Evolutionary conservation across 2,329 filamentous ascomycete genomes (phyloP).

Genomic region (Ascocoryne sarcoides): DNA sequence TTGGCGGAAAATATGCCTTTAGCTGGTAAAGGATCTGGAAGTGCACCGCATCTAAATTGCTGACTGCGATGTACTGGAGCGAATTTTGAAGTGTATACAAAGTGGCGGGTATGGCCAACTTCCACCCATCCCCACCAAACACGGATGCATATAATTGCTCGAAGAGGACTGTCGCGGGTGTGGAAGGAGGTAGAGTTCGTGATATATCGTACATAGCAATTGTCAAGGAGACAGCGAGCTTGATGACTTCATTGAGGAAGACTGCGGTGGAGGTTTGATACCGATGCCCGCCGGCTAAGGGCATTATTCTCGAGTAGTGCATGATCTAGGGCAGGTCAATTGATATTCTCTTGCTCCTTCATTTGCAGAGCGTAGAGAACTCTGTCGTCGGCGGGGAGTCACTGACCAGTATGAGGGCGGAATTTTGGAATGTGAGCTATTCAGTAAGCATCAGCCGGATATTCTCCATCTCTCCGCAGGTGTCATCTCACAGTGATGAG

Average conservation of each 20-base stretch:
- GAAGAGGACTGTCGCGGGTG: constrained; percentile 72
- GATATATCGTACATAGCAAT: constrained; percentile 86
- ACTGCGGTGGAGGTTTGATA: constrained; percentile 94
- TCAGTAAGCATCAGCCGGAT: constrained; percentile 19
- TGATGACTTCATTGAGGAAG: constrained; percentile 86
- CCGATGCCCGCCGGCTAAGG: constrained; percentile 69
- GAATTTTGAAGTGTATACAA: constrained; percentile 90
- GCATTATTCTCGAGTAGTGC: constrained; percentile 94
- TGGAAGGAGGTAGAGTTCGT: constrained; percentile 64
- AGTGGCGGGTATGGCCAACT: constrained; percentile 78
- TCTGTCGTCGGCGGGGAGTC: constrained; percentile 1
- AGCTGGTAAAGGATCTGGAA: constrained; percentile 93
- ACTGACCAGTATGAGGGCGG: constrained; percentile 62
- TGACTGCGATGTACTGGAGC: constrained; percentile 86
- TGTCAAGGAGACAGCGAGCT: constrained; percentile 76
- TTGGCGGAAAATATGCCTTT: constrained; percentile 46
- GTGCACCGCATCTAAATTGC: constrained; percentile 83
- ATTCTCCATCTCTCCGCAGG: constrained; percentile 18
- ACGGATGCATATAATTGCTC: constrained; percentile 71
- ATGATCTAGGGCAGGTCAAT: constrained; percentile 52
- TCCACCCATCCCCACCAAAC: constrained; percentile 90
- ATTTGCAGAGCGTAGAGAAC: background rate
- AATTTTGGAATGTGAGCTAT: constrained; percentile 74
- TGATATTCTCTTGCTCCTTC: background rate
- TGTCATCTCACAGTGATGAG: constrained; percentile 47